phyloP scores from a whole-genome alignment of 805 yeast species.

The Jamesozyma piceae region DNA sequence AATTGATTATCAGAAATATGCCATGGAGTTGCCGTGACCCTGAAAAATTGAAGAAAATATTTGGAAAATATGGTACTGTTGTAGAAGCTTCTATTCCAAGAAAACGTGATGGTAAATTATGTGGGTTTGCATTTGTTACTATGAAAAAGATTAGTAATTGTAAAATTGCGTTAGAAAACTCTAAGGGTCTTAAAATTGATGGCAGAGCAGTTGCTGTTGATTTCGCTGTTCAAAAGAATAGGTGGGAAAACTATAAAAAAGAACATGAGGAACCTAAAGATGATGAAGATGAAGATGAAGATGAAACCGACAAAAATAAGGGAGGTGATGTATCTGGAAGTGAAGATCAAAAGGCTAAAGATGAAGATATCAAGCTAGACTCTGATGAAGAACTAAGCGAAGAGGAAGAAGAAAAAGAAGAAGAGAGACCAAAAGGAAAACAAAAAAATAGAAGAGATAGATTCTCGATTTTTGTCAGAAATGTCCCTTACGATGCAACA shows the following conservation, averaged over 20 bases:
- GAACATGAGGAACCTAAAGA: constrained; percentile 35
- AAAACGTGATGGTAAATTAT: constrained; percentile 78
- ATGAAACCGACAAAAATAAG: constrained; percentile 30
- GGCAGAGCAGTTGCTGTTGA: constrained; percentile 92
- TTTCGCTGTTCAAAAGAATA: constrained; percentile 80
- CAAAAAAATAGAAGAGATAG: constrained; percentile 53
- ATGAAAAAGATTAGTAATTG: constrained; percentile 77
- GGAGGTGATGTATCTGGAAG: constrained; percentile 18
- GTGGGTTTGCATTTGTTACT: constrained; percentile 90
- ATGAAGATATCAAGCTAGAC: constrained; percentile 29
- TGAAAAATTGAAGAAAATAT: constrained; percentile 56
- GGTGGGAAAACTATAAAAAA: constrained; percentile 59
- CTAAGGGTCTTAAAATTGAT: constrained; percentile 67
- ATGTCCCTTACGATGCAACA: constrained; percentile 91
- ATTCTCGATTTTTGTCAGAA: constrained; percentile 76
- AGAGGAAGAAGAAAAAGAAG: constrained; percentile 28
- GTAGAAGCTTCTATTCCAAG: constrained; percentile 84
- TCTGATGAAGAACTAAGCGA: constrained; percentile 28
- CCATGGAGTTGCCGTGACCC: constrained; percentile 93
- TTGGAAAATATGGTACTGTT: constrained; percentile 75
- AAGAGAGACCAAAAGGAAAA: constrained; percentile 26
- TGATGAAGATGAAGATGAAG: constrained; percentile 30
- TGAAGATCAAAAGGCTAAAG: constrained; percentile 29
- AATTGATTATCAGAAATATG: constrained; percentile 80
- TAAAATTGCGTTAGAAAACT: constrained; percentile 65